Base-by-base conservation (phyloP, 2,329 filamentous ascomycete species). In the Rutstroemia sp. region DNA sequence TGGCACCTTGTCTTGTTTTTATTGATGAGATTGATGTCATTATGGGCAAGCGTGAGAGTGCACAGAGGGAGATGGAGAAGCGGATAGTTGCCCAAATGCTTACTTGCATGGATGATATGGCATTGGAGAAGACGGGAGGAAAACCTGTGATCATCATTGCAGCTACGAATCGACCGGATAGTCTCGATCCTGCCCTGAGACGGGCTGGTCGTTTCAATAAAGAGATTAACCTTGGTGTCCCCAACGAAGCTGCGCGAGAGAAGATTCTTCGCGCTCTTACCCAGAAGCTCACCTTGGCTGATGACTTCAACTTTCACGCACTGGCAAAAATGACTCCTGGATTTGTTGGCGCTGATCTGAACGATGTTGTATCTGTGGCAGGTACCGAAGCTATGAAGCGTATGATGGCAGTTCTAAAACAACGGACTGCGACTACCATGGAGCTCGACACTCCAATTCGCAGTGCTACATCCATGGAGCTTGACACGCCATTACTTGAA, bases 21-120 rank as follows among this genome's bases (percentile, higher is more conserved):
- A 88, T 97, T 57, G 91, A 96, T 63, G 87, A 96, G 64, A 89
- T 97, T 52, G 92, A 99, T 71, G 86, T 87, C 4, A 94, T 97
- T 65, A 89, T 91, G 50, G 88, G 89, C 0, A 95, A 95, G 70
- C 79, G 88, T 56, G 90, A 95, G 61, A 88, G 83, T 54, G 84
- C 87, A 1, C 88, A 94, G 66, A 86, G 87, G 66, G 90, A 96
- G 62, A 92, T 95, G 83, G 91, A 96, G 69, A 89, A 90, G 67
- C 79, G 91, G 53, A 94, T 95, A 60, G 86, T 95, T 12, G 82
- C 85, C 0, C 88, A 95, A 67, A 83, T 97, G 62, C 76, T 90
- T 56, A 86, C 87, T 19, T 95, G 91, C 57, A 95, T 97, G 87
- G 88, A 91, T 66, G 85, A 88, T 56, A 77, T 97, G 42, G 79